Evolutionary conservation across 495 filamentous ascomycete genomes (phyloP).

Genomic region (Podospora tetraspora): DNA sequence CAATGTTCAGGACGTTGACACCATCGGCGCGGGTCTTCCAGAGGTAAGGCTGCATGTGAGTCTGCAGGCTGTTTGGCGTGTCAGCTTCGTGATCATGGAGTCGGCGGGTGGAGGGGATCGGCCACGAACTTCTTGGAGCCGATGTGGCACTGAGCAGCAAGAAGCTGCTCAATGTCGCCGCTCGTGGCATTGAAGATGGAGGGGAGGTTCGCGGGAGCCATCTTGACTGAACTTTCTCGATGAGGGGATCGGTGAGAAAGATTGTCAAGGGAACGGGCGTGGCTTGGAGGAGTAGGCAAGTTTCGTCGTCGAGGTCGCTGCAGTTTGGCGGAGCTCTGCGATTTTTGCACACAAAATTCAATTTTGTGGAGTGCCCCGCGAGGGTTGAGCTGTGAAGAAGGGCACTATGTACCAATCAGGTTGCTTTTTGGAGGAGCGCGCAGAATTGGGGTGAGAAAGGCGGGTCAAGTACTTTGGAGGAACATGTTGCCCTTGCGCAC

Average conservation of each 20-base stretch:
- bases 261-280: constrained; percentile 41
- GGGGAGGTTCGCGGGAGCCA: constrained; percentile 90
- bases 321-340: constrained; percentile 19
- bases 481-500: neutral
- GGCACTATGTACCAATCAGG: neutral
- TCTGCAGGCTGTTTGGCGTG: constrained; percentile 55
- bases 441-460: neutral
- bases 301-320: constrained; percentile 29
- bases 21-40: constrained; percentile 98
- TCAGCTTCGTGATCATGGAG: constrained; percentile 17
- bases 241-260: constrained; percentile 44
- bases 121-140: constrained; percentile 78
- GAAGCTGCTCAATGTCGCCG: constrained; percentile 96
- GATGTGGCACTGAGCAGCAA: constrained; percentile 92
- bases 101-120: neutral
- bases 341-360: constrained; percentile 36
- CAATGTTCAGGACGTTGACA: constrained; percentile 97
- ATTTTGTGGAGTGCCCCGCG: constrained; percentile 39
- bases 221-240: constrained; percentile 57
- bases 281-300: constrained; percentile 26
- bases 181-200: constrained; percentile 68
- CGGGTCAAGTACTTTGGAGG: neutral
- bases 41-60: constrained; percentile 99
- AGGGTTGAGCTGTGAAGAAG: constrained; percentile 26
- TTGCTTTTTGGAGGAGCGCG: neutral